Percentiles rank a stretch among this genome's conserved stretches.
These are phyloP conservation scores for Immersiella caudata DNA, from an alignment of 495 filamentous ascomycete species.

Conservation along the genomic window DNA sequence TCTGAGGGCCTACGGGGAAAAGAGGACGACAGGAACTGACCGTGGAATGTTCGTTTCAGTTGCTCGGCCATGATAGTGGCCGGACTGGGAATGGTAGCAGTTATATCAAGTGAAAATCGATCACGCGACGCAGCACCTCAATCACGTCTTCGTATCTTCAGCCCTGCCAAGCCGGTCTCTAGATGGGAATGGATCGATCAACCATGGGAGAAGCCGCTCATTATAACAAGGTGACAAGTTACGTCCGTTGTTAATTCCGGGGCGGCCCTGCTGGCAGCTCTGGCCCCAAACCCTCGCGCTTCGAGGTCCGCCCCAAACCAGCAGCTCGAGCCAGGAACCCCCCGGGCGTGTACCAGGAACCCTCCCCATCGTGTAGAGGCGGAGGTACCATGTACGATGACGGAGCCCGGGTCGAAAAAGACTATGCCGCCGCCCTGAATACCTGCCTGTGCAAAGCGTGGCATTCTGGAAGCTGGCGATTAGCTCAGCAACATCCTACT, in stretches of 20 bases:
- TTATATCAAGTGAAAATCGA: background rate
- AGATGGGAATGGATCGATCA: constrained; percentile 5
- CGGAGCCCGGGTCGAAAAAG: background rate
- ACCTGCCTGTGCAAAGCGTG: background rate
- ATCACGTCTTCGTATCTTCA: constrained; percentile 15
- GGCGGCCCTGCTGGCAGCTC: background rate
- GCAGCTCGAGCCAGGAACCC: background rate
- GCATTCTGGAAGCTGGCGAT: constrained; percentile 11
- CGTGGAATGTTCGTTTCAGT: constrained; percentile 40
- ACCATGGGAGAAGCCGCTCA: constrained; percentile 1
- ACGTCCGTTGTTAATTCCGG: constrained; percentile 7
- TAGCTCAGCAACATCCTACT: constrained; percentile 18
- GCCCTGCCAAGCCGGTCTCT: constrained; percentile 15
- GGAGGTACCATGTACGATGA: constrained; percentile 9
- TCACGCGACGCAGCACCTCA: constrained; percentile 8
- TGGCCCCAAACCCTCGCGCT: too few relatives aligned
- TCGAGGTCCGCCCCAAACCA: background rate
- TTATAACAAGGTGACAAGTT: constrained; percentile 15
- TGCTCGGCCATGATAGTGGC: constrained; percentile 29
- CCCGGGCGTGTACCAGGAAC: background rate
- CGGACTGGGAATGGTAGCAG: background rate
- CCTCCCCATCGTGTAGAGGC: background rate
- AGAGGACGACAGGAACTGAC: constrained; percentile 24
- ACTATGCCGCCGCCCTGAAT: background rate
- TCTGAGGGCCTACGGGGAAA: background rate